Evolutionary conservation across 1,139 yeast genomes (phyloP).

Genomic region (Suhomyces choctaworum): DNA sequence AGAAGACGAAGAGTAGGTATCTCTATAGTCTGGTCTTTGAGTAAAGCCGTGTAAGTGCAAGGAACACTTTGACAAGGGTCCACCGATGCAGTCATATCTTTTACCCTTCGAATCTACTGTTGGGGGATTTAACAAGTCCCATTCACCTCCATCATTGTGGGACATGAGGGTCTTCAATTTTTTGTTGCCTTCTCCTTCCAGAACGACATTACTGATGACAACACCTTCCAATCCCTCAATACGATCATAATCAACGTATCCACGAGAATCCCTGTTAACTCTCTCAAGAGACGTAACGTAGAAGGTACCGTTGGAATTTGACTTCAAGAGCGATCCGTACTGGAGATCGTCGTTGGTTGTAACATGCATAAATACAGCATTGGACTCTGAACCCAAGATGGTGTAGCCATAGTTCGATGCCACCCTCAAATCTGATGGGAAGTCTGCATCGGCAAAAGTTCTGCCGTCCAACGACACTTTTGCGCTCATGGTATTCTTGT

Average conservation of each 20-base stretch:
- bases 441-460: slow-evolving; percentile 73
- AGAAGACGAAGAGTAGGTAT: slow-evolving; percentile 83
- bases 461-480: slow-evolving; percentile 81
- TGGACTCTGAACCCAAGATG: slow-evolving; percentile 70
- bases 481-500: slow-evolving; percentile 53
- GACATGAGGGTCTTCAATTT: slow-evolving; percentile 71
- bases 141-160: slow-evolving; percentile 89
- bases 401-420: slow-evolving; percentile 80
- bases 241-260: slow-evolving; percentile 88
- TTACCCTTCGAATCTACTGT: slow-evolving; percentile 60
- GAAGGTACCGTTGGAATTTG: slow-evolving; percentile 95
- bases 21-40: slow-evolving; percentile 79
- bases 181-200: slow-evolving; percentile 46
- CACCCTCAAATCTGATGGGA: slow-evolving; percentile 69
- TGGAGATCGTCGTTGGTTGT: slow-evolving; percentile 63
- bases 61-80: slow-evolving; percentile 61
- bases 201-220: slow-evolving; percentile 69
- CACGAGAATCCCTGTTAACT: slow-evolving; percentile 72
- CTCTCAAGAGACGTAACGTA: slow-evolving; percentile 70
- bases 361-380: slow-evolving; percentile 80
- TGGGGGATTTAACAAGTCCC: slow-evolving; percentile 76
- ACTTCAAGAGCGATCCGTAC: slow-evolving; percentile 81
- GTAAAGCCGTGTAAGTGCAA: slow-evolving; percentile 90
- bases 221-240: slow-evolving; percentile 89
- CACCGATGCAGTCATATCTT: slow-evolving; percentile 53